Conservation (phyloP, 2,329 filamentous ascomycete species). For the Didymella pomorum region DNA sequence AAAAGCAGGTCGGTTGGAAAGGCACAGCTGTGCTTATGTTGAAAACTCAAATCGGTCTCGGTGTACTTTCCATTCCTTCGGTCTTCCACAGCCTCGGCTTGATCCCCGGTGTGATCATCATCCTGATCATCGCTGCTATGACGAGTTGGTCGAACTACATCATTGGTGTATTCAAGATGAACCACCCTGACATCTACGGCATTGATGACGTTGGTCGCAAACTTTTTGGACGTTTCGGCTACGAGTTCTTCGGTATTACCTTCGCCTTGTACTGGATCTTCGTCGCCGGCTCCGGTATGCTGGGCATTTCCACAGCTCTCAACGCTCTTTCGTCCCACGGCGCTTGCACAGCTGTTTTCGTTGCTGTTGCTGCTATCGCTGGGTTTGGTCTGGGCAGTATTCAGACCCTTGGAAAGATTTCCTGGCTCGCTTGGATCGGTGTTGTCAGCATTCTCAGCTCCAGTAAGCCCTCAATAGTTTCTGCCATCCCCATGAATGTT, state of each 20-base stretch:
- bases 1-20: constrained; percentile 36
- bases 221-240: constrained; percentile 62
- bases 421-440: constrained; percentile 39
- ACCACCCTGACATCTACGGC: constrained; percentile 63
- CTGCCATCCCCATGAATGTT: not conserved
- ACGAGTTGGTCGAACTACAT: constrained; percentile 61
- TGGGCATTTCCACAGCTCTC: constrained; percentile 55
- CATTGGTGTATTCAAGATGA: constrained; percentile 62
- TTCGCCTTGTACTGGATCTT: constrained; percentile 58
- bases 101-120: constrained; percentile 58
- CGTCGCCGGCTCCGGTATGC: constrained; percentile 72
- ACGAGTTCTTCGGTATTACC: constrained; percentile 55
- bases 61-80: constrained; percentile 60
- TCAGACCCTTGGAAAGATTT: constrained; percentile 46
- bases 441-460: constrained; percentile 31
- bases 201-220: constrained; percentile 65
- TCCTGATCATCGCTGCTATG: constrained; percentile 53
- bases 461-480: constrained; percentile 21
- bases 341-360: constrained; percentile 71
- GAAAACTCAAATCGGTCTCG: constrained; percentile 46
- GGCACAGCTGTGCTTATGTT: constrained; percentile 41
- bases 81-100: constrained; percentile 58
- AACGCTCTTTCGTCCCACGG: constrained; percentile 66
- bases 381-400: constrained; percentile 58
- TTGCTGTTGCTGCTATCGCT: constrained; percentile 65